A percentile compares a stretch with the other conserved stretches of the same genome.
Evolutionary conservation across 305 asterid species (phyloP).

Genomic region (Solanum chacoense): DNA sequence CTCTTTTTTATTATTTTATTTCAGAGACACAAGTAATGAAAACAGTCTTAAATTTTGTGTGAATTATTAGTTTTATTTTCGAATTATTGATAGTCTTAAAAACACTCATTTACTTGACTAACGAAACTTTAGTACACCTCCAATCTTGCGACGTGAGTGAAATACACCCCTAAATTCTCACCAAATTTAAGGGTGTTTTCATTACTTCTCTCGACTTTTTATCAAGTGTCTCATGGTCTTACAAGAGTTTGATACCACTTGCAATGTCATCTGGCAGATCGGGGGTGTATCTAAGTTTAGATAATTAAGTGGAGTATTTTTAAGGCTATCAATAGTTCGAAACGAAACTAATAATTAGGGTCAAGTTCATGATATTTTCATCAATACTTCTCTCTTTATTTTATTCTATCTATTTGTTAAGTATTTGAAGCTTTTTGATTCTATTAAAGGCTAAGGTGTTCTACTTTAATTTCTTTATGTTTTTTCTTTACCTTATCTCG

Average conservation of each 20-base stretch:
- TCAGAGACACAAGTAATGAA: too few relatives aligned
- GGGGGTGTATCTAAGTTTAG: too few relatives aligned
- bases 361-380: too few relatives aligned
- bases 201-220: too few relatives aligned
- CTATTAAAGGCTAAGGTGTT: not conserved
- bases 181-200: not conserved
- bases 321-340: too few relatives aligned
- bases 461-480: not conserved
- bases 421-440: not conserved
- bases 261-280: not conserved
- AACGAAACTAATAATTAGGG: not conserved
- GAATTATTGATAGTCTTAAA: too few relatives aligned
- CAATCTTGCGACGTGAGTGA: not conserved
- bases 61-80: too few relatives aligned
- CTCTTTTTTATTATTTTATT: not conserved
- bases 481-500: not conserved
- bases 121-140: too few relatives aligned
- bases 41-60: not conserved
- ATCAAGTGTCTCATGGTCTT: not conserved
- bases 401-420: not conserved
- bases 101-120: not conserved
- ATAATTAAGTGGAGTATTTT: fast-evolving
- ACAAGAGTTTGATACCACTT: not conserved
- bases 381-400: not conserved
- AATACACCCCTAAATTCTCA: not conserved